Evolutionary conservation across 768 basidiomycete genomes (phyloP).

Genomic region (Macrolepiota fuliginosa): DNA sequence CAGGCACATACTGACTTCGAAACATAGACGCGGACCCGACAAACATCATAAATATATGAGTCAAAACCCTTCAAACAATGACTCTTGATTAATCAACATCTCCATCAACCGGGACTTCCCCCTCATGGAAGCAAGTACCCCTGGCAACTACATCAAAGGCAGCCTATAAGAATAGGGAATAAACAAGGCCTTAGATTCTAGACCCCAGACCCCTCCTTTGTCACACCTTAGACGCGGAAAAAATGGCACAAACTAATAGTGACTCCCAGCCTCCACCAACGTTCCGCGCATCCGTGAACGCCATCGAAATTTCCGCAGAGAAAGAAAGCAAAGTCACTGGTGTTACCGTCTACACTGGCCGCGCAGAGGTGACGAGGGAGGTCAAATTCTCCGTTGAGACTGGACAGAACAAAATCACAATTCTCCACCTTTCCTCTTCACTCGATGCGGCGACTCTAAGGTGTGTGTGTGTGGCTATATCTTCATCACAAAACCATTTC

Average conservation of each 20-base stretch:
- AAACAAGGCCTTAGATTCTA: too few species aligned
- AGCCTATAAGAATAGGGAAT: too few species aligned
- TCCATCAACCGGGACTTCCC: too few species aligned
- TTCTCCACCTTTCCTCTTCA: slow-evolving; percentile 33
- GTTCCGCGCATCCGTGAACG: slow-evolving; percentile 10
- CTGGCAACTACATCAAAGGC: too few species aligned
- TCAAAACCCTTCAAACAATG: too few species aligned
- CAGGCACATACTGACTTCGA: too few species aligned
- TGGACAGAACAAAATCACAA: slow-evolving; percentile 37
- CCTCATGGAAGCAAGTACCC: too few species aligned
- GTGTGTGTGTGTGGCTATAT: slow-evolving; percentile 27
- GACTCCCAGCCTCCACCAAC: slow-evolving; percentile 6
- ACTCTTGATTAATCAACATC: too few species aligned
- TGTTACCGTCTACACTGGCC: slow-evolving; percentile 32
- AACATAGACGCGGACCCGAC: too few species aligned
- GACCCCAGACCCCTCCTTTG: too few species aligned
- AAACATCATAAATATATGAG: too few species aligned
- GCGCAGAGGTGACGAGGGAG: slow-evolving; percentile 36
- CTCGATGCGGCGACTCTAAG: slow-evolving; percentile 36
- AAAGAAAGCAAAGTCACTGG: slow-evolving; percentile 30
- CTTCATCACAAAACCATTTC: background rate
- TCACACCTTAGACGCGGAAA: too few species aligned
- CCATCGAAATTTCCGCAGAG: slow-evolving; percentile 24
- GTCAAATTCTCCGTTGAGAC: slow-evolving; percentile 30
- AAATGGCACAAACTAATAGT: background rate